phyloP scores from a whole-genome alignment of 2,329 filamentous ascomycete genomes.

The Pseudodiploospora longispora region DNA sequence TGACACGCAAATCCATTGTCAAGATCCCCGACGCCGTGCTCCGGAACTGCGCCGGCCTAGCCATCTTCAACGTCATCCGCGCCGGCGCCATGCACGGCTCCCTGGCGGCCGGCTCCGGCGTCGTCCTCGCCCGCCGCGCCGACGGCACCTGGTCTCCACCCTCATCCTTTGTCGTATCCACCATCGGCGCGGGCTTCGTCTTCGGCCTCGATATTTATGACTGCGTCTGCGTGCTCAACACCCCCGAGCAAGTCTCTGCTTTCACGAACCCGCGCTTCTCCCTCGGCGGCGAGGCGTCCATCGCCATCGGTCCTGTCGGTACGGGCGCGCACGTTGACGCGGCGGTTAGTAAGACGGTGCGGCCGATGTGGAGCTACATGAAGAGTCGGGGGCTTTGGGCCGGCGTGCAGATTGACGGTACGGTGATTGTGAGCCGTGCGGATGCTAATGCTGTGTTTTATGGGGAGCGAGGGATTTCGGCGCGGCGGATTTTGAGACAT shows the following conservation, averaged over 20 bases:
- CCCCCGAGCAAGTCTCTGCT: slow-evolving; percentile 55
- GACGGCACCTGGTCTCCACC: slow-evolving; percentile 64
- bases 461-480: slow-evolving; percentile 40
- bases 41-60: slow-evolving; percentile 47
- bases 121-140: slow-evolving; percentile 47
- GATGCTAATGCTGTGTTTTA: slow-evolving; percentile 79
- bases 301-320: slow-evolving; percentile 50
- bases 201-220: slow-evolving; percentile 71
- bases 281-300: slow-evolving; percentile 61
- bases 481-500: slow-evolving; percentile 26
- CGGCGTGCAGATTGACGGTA: slow-evolving; percentile 73
- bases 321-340: slow-evolving; percentile 51
- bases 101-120: slow-evolving; percentile 51
- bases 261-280: slow-evolving; percentile 61
- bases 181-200: slow-evolving; percentile 61
- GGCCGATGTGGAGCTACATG: slow-evolving; percentile 72
- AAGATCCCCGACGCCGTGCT: slow-evolving; percentile 39
- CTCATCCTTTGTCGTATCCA: slow-evolving; percentile 63
- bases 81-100: slow-evolving; percentile 47
- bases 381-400: slow-evolving; percentile 75
- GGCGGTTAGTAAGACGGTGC: slow-evolving; percentile 23
- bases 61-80: slow-evolving; percentile 56
- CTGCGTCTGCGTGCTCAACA: slow-evolving; percentile 68
- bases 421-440: slow-evolving; percentile 64
- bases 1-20: slow-evolving; percentile 25